These are phyloP conservation scores for Leccinum variabile DNA, from an alignment of 1,284 basidiomycete species.

Conservation along the genomic window DNA sequence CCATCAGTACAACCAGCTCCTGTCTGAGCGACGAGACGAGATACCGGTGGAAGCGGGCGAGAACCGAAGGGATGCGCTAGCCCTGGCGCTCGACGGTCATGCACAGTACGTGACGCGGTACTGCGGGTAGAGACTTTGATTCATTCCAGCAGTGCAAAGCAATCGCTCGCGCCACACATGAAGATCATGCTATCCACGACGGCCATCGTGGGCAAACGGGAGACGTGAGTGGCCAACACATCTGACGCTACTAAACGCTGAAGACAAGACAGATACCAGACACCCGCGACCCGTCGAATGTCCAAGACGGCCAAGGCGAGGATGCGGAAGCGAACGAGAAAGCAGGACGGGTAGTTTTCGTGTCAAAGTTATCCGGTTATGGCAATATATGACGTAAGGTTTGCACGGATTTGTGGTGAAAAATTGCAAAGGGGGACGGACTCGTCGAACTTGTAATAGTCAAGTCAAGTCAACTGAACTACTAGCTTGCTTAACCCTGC, in stretches of 20 bases:
- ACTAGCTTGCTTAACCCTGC: conserved; percentile 1
- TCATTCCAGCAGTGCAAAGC: conserved; percentile 48
- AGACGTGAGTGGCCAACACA: conserved; percentile 50
- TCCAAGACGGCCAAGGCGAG: conserved; percentile 60
- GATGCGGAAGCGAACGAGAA: conserved; percentile 48
- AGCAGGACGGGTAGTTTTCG: conserved; percentile 27
- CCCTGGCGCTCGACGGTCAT: conserved; percentile 43
- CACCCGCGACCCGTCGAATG: conserved; percentile 50
- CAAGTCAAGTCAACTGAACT: background rate
- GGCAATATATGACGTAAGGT: conserved; percentile 27
- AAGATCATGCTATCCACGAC: conserved; percentile 63
- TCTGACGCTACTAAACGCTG: conserved; percentile 3
- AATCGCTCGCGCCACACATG: conserved; percentile 72
- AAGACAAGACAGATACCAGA: conserved; percentile 51
- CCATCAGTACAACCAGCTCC: conserved; percentile 80
- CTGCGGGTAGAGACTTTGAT: conserved; percentile 7
- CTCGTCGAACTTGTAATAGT: conserved; percentile 9
- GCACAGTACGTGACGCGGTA: conserved; percentile 54
- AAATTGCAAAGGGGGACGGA: conserved; percentile 8
- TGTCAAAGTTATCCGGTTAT: conserved; percentile 19
- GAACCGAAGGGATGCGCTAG: conserved; percentile 38
- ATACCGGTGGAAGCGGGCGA: conserved; percentile 33
- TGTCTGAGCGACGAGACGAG: conserved; percentile 50
- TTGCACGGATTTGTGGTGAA: conserved; percentile 17
- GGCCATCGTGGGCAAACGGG: conserved; percentile 46